Evolutionary conservation across 805 yeast genomes (phyloP).

Genomic region (Komagataella pseudopastoris): DNA sequence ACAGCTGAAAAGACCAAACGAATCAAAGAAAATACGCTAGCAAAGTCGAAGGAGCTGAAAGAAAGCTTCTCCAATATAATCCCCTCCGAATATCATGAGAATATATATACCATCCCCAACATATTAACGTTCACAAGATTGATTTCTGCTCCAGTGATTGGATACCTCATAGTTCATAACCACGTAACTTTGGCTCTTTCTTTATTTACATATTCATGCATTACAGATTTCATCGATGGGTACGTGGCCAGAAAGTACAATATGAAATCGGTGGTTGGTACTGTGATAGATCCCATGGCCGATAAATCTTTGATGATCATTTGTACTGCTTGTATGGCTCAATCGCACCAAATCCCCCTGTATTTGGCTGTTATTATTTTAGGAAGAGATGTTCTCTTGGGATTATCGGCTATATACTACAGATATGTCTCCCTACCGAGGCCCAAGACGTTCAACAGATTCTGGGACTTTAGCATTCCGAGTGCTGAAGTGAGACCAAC

Average conservation of each 20-base stretch:
- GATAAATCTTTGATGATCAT: constrained; percentile 85
- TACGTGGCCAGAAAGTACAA: constrained; percentile 74
- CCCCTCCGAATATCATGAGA: constrained; percentile 29
- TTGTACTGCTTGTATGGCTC: constrained; percentile 65
- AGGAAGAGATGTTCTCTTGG: constrained; percentile 73
- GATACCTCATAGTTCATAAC: constrained; percentile 57
- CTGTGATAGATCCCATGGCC: constrained; percentile 90
- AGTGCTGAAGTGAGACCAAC: constrained; percentile 87
- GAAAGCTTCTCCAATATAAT: constrained; percentile 17
- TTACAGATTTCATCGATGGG: constrained; percentile 90
- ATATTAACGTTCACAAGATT: constrained; percentile 70
- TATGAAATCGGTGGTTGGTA: constrained; percentile 71
- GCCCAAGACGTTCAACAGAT: constrained; percentile 61
- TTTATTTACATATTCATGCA: constrained; percentile 70
- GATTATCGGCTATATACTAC: constrained; percentile 55
- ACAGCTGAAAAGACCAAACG: constrained; percentile 6
- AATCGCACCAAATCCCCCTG: constrained; percentile 56
- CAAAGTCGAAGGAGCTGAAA: constrained; percentile 9
- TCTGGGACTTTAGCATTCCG: constrained; percentile 67
- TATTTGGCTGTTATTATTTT: constrained; percentile 56
- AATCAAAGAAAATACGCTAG: constrained; percentile 8
- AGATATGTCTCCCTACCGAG: constrained; percentile 63
- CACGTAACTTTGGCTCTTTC: constrained; percentile 53
- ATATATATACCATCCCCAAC: constrained; percentile 78
- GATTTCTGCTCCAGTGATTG: constrained; percentile 74